Conservation (phyloP, 106 monocot genomes). For the Apostasia shenzhenica region DNA sequence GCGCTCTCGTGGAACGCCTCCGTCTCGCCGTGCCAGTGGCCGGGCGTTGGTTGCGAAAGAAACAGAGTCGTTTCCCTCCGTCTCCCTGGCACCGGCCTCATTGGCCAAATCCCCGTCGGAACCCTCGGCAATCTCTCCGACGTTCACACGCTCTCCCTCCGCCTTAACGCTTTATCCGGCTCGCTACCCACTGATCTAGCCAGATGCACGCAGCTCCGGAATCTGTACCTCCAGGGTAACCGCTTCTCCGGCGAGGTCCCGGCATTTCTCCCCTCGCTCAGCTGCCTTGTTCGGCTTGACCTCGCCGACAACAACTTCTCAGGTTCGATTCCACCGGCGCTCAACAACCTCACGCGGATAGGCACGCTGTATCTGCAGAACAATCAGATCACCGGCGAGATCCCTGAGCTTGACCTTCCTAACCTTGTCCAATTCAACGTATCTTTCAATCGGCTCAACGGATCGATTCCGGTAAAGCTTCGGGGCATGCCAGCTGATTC, state of each 20-base stretch:
- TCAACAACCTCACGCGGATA: constrained; percentile 49
- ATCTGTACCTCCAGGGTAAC: constrained; percentile 63
- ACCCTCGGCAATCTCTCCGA: constrained; percentile 56
- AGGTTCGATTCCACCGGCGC: constrained; percentile 36
- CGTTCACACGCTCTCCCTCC: constrained; percentile 61
- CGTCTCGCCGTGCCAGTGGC: constrained; percentile 54
- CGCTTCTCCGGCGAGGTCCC: constrained; percentile 58
- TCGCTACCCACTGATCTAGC: constrained; percentile 56
- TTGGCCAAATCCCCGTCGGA: constrained; percentile 52
- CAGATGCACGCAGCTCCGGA: constrained; percentile 29
- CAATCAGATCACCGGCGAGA: constrained; percentile 51
- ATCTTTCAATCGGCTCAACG: constrained; percentile 71
- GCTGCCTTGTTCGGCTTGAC: constrained; percentile 47
- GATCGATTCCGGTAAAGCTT: constrained; percentile 60
- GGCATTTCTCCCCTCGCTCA: constrained; percentile 14
- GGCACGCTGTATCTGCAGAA: constrained; percentile 42
- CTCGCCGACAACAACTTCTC: constrained; percentile 57
- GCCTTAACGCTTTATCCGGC: constrained; percentile 62
- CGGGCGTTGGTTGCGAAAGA: constrained; percentile 32
- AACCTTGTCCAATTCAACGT: constrained; percentile 61
- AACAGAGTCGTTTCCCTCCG: constrained; percentile 53
- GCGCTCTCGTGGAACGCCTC: constrained; percentile 34
- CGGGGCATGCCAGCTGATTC: constrained; percentile 18
- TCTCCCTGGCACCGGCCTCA: constrained; percentile 59
- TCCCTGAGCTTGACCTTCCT: constrained; percentile 44